Base-by-base conservation (phyloP, 257 asterid genomes). In the Euphrasia confusa region DNA sequence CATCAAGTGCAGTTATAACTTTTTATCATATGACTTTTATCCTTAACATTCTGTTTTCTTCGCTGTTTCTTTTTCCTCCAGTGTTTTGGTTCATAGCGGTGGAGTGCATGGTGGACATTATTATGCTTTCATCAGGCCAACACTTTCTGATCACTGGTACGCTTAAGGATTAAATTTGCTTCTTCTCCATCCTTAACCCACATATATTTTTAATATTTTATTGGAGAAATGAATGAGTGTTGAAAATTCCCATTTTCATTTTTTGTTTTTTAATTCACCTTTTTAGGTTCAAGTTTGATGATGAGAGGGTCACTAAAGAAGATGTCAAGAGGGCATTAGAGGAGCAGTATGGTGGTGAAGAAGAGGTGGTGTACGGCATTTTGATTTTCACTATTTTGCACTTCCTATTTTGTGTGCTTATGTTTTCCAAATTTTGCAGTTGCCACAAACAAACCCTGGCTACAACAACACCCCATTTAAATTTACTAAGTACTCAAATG, bases 321-420 rank as follows among this genome's bases (percentile, higher is more conserved):
- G 99, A 93, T 64, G 71, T 83, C 66, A 89, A 85, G 85, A 87
- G 91, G 72, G 99, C 94, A 35, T 71, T 93, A 63, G 99, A 89
- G 81, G 99, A 89, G 82, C 97, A 93, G 72, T 89, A 87, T 78
- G 99, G 97, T 55, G 99, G 97, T 58, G 99, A 93, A 75, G 99
- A 93, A 79, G 99, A 93, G 96, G 99, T 87, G 65, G 50, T 50
- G 9, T 70, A 63, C 54, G 71, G 45, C 44, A 66, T 54, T 55
- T 47, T 44, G 30, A 33, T 60, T 60, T 54, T 52, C 63, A 32
- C 10, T 33, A 30, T 61, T 57, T 24, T 53, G 11, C 60, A 33
- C 45, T 49, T 54, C 58, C 61, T 13, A 27, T 42, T 52, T 45
- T 63, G 8, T 74, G 32, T 64, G 32, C 69, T 78, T 60, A 69